phyloP scores from a whole-genome alignment of 164 flowering plant genomes.

The Amborella trichopoda region DNA sequence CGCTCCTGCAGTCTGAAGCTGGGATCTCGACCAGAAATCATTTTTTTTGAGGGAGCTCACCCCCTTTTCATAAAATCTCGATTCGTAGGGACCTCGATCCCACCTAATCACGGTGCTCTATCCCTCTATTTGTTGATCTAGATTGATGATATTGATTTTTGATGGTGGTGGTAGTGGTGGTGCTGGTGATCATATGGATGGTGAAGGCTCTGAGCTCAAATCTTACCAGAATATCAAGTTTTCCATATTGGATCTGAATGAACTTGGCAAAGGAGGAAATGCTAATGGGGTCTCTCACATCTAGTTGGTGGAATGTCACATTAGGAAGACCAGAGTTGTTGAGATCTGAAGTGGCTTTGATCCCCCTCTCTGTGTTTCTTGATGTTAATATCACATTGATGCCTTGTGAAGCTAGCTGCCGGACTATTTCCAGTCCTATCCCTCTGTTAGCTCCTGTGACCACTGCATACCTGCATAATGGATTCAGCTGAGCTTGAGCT shows the following conservation, averaged over 20 bases:
- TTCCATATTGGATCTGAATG: constrained; percentile 27
- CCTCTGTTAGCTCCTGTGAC: constrained; percentile 68
- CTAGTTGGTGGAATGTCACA: constrained; percentile 52
- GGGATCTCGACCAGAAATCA: too few relatives aligned
- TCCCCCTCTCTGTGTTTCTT: constrained; percentile 41
- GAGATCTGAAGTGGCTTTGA: constrained; percentile 29
- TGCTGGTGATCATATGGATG: too few relatives aligned
- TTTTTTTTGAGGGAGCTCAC: too few relatives aligned
- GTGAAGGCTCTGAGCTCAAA: too few relatives aligned
- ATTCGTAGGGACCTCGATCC: too few relatives aligned
- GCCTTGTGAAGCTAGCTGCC: constrained; percentile 35
- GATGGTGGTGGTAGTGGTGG: too few relatives aligned
- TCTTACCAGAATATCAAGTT: constrained; percentile 61
- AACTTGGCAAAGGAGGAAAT: constrained; percentile 31
- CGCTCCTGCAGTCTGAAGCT: too few relatives aligned
- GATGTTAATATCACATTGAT: constrained; percentile 42
- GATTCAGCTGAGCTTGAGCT: too few relatives aligned
- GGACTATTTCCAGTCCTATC: constrained; percentile 41
- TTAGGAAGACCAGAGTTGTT: constrained; percentile 24
- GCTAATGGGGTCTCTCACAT: constrained; percentile 36
- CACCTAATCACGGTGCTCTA: too few relatives aligned
- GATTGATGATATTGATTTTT: too few relatives aligned
- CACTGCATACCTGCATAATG: constrained; percentile 45
- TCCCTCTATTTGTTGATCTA: too few relatives aligned
- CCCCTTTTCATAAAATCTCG: too few relatives aligned